Conservation (phyloP, 495 filamentous ascomycete species). For the Gamarada debralockiae region DNA sequence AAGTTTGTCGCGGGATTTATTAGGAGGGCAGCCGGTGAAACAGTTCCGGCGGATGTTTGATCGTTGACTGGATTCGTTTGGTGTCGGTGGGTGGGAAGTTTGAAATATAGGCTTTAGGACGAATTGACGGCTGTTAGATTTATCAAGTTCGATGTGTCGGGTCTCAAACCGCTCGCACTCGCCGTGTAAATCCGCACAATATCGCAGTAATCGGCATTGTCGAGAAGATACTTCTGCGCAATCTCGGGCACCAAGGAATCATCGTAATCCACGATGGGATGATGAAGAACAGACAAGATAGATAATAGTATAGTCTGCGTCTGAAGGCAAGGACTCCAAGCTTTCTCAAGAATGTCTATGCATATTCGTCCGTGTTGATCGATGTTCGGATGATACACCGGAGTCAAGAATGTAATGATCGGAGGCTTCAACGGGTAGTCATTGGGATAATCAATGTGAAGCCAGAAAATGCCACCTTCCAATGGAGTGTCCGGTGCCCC, state of each 20-base stretch:
- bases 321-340: no score
- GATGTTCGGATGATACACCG: constrained; percentile 96
- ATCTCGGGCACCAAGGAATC: neutral
- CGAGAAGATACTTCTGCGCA: neutral
- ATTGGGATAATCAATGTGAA: constrained; percentile 79
- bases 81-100: neutral
- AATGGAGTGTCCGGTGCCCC: constrained; percentile 91
- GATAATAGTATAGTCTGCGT: no score
- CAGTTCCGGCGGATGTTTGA: no score
- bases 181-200: no score
- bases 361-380: constrained; percentile 32
- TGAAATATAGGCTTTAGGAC: no score
- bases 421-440: constrained; percentile 93
- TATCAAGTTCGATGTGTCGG: no score
- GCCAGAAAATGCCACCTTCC: constrained; percentile 73
- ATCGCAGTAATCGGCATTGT: no score
- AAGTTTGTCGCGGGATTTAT: constrained; percentile 20
- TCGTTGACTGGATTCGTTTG: no score
- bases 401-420: constrained; percentile 86
- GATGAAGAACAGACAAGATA: neutral
- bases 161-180: no score
- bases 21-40: constrained; percentile 14
- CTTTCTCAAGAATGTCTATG: no score
- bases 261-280: neutral
- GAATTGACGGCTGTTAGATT: no score